Percentiles rank a stretch among this genome's conserved stretches.
Conservation (phyloP, 257 asterid species). For the Solanum paucissectum region DNA sequence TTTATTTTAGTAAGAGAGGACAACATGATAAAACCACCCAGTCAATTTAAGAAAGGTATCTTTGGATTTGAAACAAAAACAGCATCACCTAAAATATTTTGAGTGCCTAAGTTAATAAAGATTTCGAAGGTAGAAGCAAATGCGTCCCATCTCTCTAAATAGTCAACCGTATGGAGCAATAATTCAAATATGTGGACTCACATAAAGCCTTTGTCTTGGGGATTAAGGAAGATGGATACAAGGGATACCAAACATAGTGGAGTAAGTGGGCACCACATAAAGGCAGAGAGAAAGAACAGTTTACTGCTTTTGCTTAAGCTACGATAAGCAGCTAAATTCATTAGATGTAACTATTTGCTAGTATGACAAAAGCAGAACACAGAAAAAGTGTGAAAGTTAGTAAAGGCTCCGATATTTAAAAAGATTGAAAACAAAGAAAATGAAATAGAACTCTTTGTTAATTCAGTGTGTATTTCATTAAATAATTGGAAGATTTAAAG, state of each 20-base stretch:
- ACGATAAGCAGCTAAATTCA: background rate
- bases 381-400: background rate
- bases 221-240: background rate
- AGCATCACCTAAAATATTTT: background rate
- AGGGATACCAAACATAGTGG: background rate
- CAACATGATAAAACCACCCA: conserved; percentile 1
- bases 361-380: background rate
- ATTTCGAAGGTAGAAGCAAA: background rate
- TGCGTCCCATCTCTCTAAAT: background rate
- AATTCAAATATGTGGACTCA: background rate
- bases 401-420: background rate
- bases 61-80: background rate
- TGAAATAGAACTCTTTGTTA: background rate
- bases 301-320: background rate
- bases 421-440: background rate
- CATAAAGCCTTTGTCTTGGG: background rate
- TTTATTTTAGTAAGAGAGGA: background rate
- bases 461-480: background rate
- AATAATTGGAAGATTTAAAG: background rate
- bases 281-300: background rate
- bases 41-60: conserved; percentile 1
- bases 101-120: background rate
- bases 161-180: background rate
- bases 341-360: background rate
- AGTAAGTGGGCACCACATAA: background rate